These are phyloP conservation scores for Rubia peregrina DNA, from an alignment of 305 asterid species.

Conservation along the genomic window DNA sequence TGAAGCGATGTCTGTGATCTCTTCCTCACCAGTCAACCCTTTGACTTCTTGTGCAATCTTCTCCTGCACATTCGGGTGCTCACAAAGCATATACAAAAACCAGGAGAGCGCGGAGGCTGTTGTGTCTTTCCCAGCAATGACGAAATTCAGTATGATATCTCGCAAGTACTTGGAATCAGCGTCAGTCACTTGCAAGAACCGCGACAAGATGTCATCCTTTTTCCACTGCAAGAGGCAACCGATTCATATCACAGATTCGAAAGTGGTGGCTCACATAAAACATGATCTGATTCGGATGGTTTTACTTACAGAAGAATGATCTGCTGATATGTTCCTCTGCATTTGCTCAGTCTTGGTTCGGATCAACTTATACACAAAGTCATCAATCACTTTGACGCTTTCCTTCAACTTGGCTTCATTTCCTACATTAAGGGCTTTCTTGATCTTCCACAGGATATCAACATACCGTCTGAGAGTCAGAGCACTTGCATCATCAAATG, in stretches of 20 bases:
- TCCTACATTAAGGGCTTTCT: constrained; percentile 49
- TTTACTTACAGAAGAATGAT: constrained; percentile 38
- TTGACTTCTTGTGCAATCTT: constrained; percentile 36
- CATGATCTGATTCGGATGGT: neutral
- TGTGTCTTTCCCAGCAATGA: constrained; percentile 80
- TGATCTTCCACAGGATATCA: constrained; percentile 59
- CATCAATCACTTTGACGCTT: constrained; percentile 35
- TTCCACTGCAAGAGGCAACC: constrained; percentile 32
- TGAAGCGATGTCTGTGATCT: constrained; percentile 19
- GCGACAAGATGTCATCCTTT: constrained; percentile 55
- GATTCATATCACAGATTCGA: neutral
- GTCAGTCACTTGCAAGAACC: constrained; percentile 41
- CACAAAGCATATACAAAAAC: constrained; percentile 67
- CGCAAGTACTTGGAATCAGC: constrained; percentile 61
- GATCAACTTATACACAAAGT: constrained; percentile 53
- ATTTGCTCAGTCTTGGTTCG: constrained; percentile 37
- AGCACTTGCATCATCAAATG: constrained; percentile 70
- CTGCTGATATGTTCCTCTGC: constrained; percentile 21
- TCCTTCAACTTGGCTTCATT: constrained; percentile 52
- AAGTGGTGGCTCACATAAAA: neutral
- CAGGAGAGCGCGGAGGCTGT: constrained; percentile 66
- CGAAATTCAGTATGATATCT: constrained; percentile 60
- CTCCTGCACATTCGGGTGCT: constrained; percentile 52
- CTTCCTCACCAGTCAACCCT: constrained; percentile 14
- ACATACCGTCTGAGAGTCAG: constrained; percentile 49